Evolutionary conservation across 2,329 filamentous ascomycete species (phyloP), one percentile per base, ranked within the genome.

Genomic region (Calonectria montana): DNA sequence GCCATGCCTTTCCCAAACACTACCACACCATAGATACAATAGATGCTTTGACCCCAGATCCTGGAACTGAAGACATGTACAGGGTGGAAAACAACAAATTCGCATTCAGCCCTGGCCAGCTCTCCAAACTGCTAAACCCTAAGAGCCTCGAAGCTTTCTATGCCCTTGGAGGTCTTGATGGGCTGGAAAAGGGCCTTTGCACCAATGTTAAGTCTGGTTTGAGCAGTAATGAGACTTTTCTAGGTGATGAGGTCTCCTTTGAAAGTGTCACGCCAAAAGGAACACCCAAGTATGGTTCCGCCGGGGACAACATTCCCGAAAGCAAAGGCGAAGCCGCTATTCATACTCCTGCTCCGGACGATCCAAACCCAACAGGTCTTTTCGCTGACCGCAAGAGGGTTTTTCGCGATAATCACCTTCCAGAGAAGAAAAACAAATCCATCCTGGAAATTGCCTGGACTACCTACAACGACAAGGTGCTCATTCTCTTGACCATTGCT

Each of bases 21-120:
- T 72, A 39, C 21, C 72, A 69, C 55, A 64, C 73, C 23, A 62
- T 80, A 64, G 76, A 82, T 68, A 74, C 75, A 31, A 69, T 77
- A 27, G 80, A 83, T 75, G 81, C 80, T 27, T 72, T 83, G 21
- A 83, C 81, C 16, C 81, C 81, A 48, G 94, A 96, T 80, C 93
- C 91, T 4, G 93, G 92, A 15, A 93, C 91, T 0, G 93, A 95
- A 82, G 88, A 87, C 47, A 93, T 94, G 80, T 96, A 94, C 80
- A 81, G 89, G 50, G 91, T 96, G 18, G 88, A 92, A 7, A 86
- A 94, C 79, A 97, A 96, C 81, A 92, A 92, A 3, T 97, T 97
- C 80, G 94, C 94, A n/a, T 97, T 94, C 80, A 91, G 91, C 3
- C 93, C 93, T 1, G 95, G 95, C 12, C 92, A 97, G 78, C 87